phyloP scores from a whole-genome alignment of 148 eudicot genomes.

The Rhododendron kiyosumense region DNA sequence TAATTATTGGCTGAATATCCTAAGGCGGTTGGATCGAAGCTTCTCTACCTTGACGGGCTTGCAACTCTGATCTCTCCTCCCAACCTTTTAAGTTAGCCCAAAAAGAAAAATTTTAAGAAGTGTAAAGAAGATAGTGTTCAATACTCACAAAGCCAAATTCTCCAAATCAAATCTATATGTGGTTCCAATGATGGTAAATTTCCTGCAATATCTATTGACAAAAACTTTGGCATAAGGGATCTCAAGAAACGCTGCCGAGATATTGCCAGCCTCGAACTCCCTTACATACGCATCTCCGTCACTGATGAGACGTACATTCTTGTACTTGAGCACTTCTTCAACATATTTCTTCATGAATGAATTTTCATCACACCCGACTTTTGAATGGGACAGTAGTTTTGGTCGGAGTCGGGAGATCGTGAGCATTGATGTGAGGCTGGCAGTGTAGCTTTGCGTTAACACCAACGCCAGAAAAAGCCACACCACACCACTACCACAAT shows the following conservation, averaged over 20 bases:
- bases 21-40: no score
- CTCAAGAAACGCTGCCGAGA: slow-evolving; percentile 22
- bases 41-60: accelerated
- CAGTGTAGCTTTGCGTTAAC: slow-evolving; percentile 25
- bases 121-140: background rate
- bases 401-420: slow-evolving; percentile 9
- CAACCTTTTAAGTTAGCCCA: no score
- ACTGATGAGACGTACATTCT: background rate
- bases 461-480: slow-evolving; percentile 31
- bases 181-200: slow-evolving; percentile 17
- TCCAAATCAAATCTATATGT: slow-evolving; percentile 28
- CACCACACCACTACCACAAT: slow-evolving; percentile 27
- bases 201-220: slow-evolving; percentile 12
- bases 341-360: background rate
- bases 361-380: slow-evolving; percentile 6
- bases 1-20: no score
- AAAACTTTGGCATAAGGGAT: slow-evolving; percentile 23
- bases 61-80: no score
- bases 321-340: background rate
- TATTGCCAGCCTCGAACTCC: background rate
- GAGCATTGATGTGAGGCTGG: slow-evolving; percentile 34
- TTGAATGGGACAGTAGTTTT: slow-evolving; percentile 6
- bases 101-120: background rate
- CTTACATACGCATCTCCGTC: background rate
- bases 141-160: slow-evolving; percentile 29